Conservation (phyloP, 345 rosid genomes). For the Trapa incisa region DNA sequence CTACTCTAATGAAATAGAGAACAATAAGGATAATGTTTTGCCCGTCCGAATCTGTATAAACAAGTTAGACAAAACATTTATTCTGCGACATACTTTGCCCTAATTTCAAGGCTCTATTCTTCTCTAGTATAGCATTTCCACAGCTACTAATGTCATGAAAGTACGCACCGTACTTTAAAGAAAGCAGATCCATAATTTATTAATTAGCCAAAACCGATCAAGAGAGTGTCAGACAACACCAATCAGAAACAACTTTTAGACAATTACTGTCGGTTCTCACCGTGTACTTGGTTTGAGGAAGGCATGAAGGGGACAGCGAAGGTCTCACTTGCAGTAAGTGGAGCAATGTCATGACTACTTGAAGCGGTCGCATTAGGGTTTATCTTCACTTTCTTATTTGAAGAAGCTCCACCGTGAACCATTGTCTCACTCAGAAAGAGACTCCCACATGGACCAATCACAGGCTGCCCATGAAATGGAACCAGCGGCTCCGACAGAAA, state of each 20-base stretch:
- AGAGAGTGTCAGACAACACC: too few species aligned
- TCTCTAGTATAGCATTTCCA: background rate
- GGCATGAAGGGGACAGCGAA: background rate
- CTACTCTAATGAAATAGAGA: background rate
- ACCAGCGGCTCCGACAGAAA: background rate
- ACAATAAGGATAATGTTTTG: background rate
- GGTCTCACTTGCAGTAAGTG: background rate
- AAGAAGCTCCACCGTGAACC: slow-evolving; percentile 2
- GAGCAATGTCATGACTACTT: background rate
- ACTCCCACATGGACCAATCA: background rate
- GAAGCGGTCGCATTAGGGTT: background rate
- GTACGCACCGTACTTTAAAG: background rate
- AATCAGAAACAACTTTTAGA: background rate
- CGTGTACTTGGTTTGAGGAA: slow-evolving; percentile 2
- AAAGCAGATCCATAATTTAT: too few species aligned
- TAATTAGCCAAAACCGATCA: too few species aligned
- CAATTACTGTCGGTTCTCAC: background rate
- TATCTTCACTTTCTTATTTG: slow-evolving; percentile 1
- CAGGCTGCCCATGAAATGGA: slow-evolving; percentile 1
- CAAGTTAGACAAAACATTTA: slow-evolving; percentile 3
- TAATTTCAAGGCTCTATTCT: background rate
- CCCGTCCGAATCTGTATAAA: background rate
- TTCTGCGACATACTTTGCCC: slow-evolving; percentile 4
- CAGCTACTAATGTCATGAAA: background rate
- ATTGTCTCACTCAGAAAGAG: slow-evolving; percentile 1